These are phyloP conservation scores for Didymella arachidicola DNA, from an alignment of 2,329 filamentous ascomycete species.

Conservation along the genomic window DNA sequence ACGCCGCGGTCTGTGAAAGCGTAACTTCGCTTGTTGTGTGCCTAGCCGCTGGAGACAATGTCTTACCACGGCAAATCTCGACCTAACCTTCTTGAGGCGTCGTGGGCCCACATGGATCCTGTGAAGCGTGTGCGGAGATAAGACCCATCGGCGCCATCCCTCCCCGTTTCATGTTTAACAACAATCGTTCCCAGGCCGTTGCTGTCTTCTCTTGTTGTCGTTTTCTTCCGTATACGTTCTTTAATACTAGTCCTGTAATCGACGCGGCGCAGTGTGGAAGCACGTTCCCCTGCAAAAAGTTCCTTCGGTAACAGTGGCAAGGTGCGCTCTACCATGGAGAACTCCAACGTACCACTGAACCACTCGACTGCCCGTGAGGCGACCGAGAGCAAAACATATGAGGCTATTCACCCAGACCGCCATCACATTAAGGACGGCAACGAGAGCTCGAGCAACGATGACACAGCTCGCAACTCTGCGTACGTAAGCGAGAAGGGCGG, in stretches of 20 bases:
- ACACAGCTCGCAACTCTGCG: constrained; percentile 32
- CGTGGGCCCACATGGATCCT: constrained; percentile 12
- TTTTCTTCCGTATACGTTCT: constrained; percentile 23
- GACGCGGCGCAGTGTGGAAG: constrained; percentile 13
- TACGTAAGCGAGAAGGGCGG: constrained; percentile 30
- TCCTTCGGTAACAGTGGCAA: constrained; percentile 15
- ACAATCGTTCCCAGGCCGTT: neutral
- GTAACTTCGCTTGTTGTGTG: constrained; percentile 7
- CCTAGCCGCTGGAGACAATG: constrained; percentile 19
- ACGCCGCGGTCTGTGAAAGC: constrained; percentile 4
- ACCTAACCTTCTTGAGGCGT: constrained; percentile 22
- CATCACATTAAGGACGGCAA: constrained; percentile 26
- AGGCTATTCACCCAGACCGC: constrained; percentile 39
- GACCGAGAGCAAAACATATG: constrained; percentile 36
- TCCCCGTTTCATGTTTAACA: constrained; percentile 8
- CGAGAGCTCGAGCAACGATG: constrained; percentile 33
- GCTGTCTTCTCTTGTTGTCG: neutral
- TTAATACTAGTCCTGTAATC: constrained; percentile 24
- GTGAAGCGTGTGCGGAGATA: constrained; percentile 15
- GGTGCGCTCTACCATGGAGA: constrained; percentile 41
- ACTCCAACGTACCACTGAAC: constrained; percentile 32
- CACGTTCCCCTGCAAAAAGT: constrained; percentile 7
- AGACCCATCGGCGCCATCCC: constrained; percentile 14
- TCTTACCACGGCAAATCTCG: constrained; percentile 11
- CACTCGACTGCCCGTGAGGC: constrained; percentile 32